A percentile compares a stretch with the other conserved stretches of the same genome.
These are phyloP conservation scores for Cutaneotrichosporon daszewskae DNA, from an alignment of 1,284 basidiomycete species.

Conservation along the genomic window DNA sequence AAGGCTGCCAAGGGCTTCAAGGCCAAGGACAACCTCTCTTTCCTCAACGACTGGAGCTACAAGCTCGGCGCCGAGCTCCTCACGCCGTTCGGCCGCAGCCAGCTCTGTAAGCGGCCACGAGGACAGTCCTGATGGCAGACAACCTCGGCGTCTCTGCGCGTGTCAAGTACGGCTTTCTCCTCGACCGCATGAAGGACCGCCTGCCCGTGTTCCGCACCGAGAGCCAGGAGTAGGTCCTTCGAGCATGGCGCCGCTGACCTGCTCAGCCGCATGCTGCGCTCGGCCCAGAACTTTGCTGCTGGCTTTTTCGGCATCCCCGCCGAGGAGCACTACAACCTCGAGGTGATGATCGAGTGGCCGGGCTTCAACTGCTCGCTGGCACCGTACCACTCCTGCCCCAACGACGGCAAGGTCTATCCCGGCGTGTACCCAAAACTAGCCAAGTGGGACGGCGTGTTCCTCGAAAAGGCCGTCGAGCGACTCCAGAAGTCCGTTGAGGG, in stretches of 20 bases:
- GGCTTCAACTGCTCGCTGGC: constrained; percentile 52
- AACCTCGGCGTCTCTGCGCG: constrained; percentile 46
- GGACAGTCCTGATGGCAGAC: constrained; percentile 14
- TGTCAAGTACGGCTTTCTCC: constrained; percentile 46
- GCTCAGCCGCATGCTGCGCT: constrained; percentile 49
- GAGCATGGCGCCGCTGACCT: background rate
- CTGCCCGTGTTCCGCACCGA: constrained; percentile 50
- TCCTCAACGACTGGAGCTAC: constrained; percentile 51
- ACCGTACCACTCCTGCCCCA: constrained; percentile 45
- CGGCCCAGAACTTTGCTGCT: constrained; percentile 50
- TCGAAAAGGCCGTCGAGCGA: constrained; percentile 61
- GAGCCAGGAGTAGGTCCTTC: constrained; percentile 42
- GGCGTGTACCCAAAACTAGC: constrained; percentile 23
- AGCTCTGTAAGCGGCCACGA: constrained; percentile 30
- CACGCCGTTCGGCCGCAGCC: constrained; percentile 51
- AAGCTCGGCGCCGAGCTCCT: constrained; percentile 51
- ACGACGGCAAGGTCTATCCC: constrained; percentile 23
- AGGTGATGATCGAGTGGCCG: constrained; percentile 47
- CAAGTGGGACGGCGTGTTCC: constrained; percentile 65
- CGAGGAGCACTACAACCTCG: constrained; percentile 47
- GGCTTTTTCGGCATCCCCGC: constrained; percentile 49
- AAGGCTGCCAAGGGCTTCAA: constrained; percentile 26
- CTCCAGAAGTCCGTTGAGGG: constrained; percentile 59
- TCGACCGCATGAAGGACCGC: constrained; percentile 43
- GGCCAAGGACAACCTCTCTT: constrained; percentile 44